Conservation (phyloP, 768 basidiomycete species). For the Tylopilus intermedius region DNA sequence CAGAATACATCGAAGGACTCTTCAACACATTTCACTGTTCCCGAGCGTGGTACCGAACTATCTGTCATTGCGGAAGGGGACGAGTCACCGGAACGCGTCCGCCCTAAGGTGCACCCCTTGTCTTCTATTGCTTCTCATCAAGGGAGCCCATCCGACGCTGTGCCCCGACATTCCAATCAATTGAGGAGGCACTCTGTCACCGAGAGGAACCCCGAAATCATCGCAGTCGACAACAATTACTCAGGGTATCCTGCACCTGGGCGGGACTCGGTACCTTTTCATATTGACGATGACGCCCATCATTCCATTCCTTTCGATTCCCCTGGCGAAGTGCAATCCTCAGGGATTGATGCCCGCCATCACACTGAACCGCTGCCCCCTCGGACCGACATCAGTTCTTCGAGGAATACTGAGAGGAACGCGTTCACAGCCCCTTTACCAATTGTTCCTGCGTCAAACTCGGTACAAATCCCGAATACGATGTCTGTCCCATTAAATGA, state of each 20-base stretch:
- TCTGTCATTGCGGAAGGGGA: slow-evolving; percentile 74
- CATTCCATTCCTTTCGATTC: slow-evolving; percentile 39
- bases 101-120: background rate
- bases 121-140: background rate
- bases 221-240: background rate
- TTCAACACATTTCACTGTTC: slow-evolving; percentile 19
- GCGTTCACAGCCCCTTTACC: slow-evolving; percentile 25
- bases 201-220: background rate
- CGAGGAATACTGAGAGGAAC: slow-evolving; percentile 10
- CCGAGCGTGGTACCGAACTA: slow-evolving; percentile 39
- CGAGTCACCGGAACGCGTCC: slow-evolving; percentile 44
- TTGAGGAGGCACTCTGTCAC: background rate
- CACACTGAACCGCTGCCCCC: slow-evolving; percentile 20
- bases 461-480: slow-evolving; percentile 7
- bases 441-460: slow-evolving; percentile 9
- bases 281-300: slow-evolving; percentile 27
- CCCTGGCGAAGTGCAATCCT: slow-evolving; percentile 16
- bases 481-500: slow-evolving; percentile 36
- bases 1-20: background rate
- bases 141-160: background rate
- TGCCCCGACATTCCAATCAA: background rate
- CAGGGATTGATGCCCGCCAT: slow-evolving; percentile 4
- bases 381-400: background rate
- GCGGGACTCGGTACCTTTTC: slow-evolving; percentile 22
- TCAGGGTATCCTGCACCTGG: slow-evolving; percentile 15